Evolutionary conservation across 2,329 filamentous ascomycete species (phyloP), one percentile per base, ranked within the genome.

Genomic region (Pezicula radicicola): DNA sequence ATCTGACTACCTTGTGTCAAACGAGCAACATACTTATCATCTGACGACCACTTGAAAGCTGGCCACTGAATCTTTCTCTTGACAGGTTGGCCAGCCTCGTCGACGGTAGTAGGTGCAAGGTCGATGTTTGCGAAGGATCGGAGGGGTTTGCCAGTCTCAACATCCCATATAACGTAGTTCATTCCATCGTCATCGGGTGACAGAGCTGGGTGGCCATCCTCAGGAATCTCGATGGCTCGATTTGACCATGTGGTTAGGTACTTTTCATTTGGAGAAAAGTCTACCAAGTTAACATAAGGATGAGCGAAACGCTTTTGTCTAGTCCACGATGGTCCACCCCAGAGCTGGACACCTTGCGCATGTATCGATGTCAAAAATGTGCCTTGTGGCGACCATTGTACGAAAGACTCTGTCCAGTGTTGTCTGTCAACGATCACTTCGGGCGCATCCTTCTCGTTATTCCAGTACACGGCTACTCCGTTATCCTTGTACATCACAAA

Each of bases 161-260:
- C 87, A 66, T 97, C 93, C 94, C 94, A 99, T 66, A 99, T 92
- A 66, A 99, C 88, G 72, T 97, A 97, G 80, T 97, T 97, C 80
- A 97, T 97, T 72, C 94, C 94, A 64, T 99, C 93, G 66, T 99
- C 94, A 66, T 97, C 94, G 55, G 91, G 78, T 3, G 89, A 86
- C 47, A 97, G 79, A n/a, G 88, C 77, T 2, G 89, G 87, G 70
- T 96, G 88, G 59, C 89, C 88, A 60, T 86, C 85, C 63, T 97
- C 94, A 54, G 94, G 89, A 52, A 99, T 91, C 55, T 88, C 84
- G 66, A 99, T 96, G 21, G 94, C 91, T 47, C 91, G 84, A 73
- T 93, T 91, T 48, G 94, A 97, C 94, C 94, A 99, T 51, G 94
- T 97, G 51, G 93, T 92, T 51, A 99, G 71, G 73, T 96, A 99